Conservation (phyloP, 768 basidiomycete species). For the Pholiota molesta region DNA sequence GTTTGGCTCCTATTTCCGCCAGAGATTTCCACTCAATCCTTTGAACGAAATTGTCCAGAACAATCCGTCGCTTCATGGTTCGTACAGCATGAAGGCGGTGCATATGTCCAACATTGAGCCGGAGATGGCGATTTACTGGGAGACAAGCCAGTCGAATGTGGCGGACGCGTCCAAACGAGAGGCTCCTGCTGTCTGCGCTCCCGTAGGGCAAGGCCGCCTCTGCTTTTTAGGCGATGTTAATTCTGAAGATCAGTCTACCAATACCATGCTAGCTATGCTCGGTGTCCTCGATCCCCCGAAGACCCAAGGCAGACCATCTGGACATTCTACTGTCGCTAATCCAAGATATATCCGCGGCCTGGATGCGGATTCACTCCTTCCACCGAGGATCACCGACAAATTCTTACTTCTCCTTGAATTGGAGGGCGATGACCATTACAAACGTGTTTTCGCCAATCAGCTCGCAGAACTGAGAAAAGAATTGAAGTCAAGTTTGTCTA, state of each 20-base stretch:
- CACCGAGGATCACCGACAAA: conserved; percentile 2
- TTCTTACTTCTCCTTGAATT: conserved; percentile 1
- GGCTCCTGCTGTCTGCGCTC: conserved; percentile 34
- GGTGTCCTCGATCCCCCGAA: conserved; percentile 29
- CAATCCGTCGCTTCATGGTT: conserved; percentile 29
- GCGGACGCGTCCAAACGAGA: conserved; percentile 23
- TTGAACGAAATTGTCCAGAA: conserved; percentile 29
- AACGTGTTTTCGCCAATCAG: conserved; percentile 1
- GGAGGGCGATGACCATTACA: background rate
- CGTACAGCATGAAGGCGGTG: conserved; percentile 47
- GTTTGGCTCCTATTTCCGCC: conserved; percentile 41
- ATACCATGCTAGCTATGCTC: conserved; percentile 40
- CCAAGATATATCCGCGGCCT: background rate
- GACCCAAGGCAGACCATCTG: conserved; percentile 6
- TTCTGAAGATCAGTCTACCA: conserved; percentile 36
- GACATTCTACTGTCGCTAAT: background rate
- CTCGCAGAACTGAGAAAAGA: conserved; percentile 16
- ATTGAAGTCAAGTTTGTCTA: conserved; percentile 18
- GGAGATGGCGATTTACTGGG: conserved; percentile 35
- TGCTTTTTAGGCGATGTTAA: conserved; percentile 49
- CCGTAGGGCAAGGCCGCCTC: conserved; percentile 36
- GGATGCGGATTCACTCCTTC: background rate
- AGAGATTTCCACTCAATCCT: conserved; percentile 37
- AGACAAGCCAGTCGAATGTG: conserved; percentile 28
- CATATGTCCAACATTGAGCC: conserved; percentile 33